A percentile compares a stretch with the other conserved stretches of the same genome.
Conservation (phyloP, 768 basidiomycete species). For the Mycena pura region DNA sequence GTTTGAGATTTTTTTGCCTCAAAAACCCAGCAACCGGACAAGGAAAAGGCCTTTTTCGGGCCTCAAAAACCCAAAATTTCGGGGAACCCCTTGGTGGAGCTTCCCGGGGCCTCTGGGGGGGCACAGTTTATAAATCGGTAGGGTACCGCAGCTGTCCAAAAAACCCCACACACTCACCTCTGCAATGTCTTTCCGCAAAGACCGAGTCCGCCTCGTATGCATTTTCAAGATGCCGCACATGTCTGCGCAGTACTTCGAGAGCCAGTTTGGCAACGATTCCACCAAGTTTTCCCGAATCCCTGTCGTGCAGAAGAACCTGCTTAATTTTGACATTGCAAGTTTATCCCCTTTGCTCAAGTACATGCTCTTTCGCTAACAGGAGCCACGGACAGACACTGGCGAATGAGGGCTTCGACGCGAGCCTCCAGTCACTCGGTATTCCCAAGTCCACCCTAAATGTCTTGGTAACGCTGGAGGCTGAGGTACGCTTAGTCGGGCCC, state of each 20-base stretch:
- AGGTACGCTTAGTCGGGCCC: background rate
- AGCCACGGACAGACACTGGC: background rate
- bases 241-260: background rate
- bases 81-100: too few relatives aligned
- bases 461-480: background rate
- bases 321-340: background rate
- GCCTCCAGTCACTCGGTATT: background rate
- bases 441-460: background rate
- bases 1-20: too few relatives aligned
- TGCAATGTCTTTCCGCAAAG: conserved; percentile 3
- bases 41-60: too few relatives aligned
- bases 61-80: too few relatives aligned
- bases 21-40: too few relatives aligned
- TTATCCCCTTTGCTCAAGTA: too few relatives aligned
- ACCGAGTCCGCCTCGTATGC: conserved; percentile 3
- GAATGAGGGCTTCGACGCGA: background rate
- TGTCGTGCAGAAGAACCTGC: conserved; percentile 1
- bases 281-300: background rate
- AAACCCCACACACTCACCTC: too few relatives aligned
- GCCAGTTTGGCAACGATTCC: background rate
- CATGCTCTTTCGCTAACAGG: background rate
- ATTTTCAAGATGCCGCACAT: background rate
- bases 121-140: background rate
- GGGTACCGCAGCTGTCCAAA: too few relatives aligned
- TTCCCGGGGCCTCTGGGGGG: too few relatives aligned